Evolutionary conservation across 345 rosid species (phyloP).

Genomic region (Alliaria petiolata): DNA sequence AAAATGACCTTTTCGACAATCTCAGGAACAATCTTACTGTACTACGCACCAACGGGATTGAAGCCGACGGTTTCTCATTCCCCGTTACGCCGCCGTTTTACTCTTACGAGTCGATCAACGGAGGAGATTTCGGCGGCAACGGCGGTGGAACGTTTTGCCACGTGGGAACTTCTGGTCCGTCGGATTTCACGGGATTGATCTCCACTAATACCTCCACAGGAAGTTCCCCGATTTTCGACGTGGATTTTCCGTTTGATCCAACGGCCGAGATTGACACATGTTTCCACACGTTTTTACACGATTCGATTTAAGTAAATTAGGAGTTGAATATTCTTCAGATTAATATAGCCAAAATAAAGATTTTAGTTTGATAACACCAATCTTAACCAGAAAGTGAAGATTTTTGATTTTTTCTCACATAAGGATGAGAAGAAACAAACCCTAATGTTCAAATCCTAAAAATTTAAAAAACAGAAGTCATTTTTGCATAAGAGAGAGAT

Average conservation of each 20-base stretch:
- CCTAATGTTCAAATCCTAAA: neutral
- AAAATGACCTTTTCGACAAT: conserved; percentile 17
- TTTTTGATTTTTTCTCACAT: neutral
- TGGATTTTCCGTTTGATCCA: conserved; percentile 66
- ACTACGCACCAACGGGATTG: neutral
- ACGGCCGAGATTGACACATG: conserved; percentile 49
- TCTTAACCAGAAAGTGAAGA: neutral
- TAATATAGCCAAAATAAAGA: neutral
- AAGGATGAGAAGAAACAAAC: neutral
- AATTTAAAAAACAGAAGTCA: neutral
- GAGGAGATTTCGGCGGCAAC: neutral
- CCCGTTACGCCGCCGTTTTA: conserved; percentile 47
- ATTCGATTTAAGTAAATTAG: neutral
- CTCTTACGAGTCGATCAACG: neutral
- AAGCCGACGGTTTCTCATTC: conserved; percentile 44
- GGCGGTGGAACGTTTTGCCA: neutral
- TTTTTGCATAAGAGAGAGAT: conserved; percentile 12
- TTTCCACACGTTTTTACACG: conserved; percentile 35
- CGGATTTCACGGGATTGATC: conserved; percentile 46
- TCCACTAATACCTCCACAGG: conserved; percentile 66
- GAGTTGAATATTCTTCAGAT: neutral
- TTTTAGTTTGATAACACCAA: neutral
- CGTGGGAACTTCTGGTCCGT: conserved; percentile 30
- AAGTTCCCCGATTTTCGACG: conserved; percentile 67
- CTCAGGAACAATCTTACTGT: conserved; percentile 10